These are phyloP conservation scores for Gillenia trifoliata DNA, from an alignment of 306 rosid genomes.

Conservation along the genomic window DNA sequence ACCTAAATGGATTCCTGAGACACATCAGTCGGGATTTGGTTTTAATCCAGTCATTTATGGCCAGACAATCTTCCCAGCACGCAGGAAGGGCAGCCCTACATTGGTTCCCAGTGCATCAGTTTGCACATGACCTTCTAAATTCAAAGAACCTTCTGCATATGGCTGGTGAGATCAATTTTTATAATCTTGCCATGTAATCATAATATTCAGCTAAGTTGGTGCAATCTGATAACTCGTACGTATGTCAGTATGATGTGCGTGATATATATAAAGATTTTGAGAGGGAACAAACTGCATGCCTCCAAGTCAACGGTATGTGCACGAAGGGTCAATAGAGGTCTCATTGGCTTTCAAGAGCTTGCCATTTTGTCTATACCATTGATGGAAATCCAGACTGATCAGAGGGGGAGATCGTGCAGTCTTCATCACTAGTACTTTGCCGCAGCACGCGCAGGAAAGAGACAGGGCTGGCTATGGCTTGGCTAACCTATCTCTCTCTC, in stretches of 20 bases:
- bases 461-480: background rate
- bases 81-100: background rate
- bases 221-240: background rate
- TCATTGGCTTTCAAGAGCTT: background rate
- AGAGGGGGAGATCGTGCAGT: background rate
- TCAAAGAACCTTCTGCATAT: no score
- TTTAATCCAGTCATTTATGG: background rate
- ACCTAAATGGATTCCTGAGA: background rate
- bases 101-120: background rate
- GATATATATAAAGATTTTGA: background rate
- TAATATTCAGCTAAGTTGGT: background rate
- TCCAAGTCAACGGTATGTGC: slow-evolving; percentile 3
- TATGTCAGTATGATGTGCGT: background rate
- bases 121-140: no score
- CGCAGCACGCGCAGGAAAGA: background rate
- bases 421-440: background rate
- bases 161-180: no score
- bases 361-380: background rate
- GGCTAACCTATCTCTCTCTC: background rate
- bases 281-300: background rate
- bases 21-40: background rate
- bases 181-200: background rate
- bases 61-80: background rate
- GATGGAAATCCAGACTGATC: background rate
- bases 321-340: background rate